These are phyloP conservation scores for Gynandropsis gynandra DNA, from an alignment of 345 rosid genomes.

Conservation along the genomic window DNA sequence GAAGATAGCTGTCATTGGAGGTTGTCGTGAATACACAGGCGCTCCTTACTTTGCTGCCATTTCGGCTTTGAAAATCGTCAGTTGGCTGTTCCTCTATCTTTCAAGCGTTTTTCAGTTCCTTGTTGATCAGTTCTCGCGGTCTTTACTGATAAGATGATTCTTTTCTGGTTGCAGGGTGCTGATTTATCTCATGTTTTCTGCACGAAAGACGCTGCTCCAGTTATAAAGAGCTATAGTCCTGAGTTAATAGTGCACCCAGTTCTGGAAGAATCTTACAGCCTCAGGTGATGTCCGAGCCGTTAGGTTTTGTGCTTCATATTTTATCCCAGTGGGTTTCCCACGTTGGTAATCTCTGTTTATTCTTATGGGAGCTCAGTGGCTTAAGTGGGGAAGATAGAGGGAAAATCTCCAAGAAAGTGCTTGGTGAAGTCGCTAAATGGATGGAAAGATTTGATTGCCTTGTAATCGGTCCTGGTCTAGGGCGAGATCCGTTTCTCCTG, in stretches of 20 bases:
- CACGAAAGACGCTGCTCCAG: constrained; percentile 90
- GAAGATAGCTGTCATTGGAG: constrained; percentile 90
- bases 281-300: constrained; percentile 37
- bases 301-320: constrained; percentile 4
- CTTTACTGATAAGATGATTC: neutral
- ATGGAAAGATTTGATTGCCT: constrained; percentile 94
- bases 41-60: constrained; percentile 98
- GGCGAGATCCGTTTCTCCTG: constrained; percentile 87
- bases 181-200: constrained; percentile 98
- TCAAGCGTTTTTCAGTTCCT: constrained; percentile 7
- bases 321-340: neutral
- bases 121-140: neutral
- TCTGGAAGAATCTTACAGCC: constrained; percentile 73
- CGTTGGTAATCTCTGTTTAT: neutral
- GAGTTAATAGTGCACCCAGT: constrained; percentile 91
- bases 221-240: constrained; percentile 93
- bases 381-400: constrained; percentile 50
- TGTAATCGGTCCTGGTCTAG: constrained; percentile 95
- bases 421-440: constrained; percentile 85
- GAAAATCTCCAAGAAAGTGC: constrained; percentile 38
- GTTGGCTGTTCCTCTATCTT: constrained; percentile 16
- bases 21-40: constrained; percentile 96
- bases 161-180: constrained; percentile 51
- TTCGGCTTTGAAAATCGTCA: constrained; percentile 85
- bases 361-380: constrained; percentile 15